Percentiles rank a stretch among this genome's conserved stretches.
phyloP scores from a whole-genome alignment of 805 yeast genomes.

The Saturnispora saitoi region DNA sequence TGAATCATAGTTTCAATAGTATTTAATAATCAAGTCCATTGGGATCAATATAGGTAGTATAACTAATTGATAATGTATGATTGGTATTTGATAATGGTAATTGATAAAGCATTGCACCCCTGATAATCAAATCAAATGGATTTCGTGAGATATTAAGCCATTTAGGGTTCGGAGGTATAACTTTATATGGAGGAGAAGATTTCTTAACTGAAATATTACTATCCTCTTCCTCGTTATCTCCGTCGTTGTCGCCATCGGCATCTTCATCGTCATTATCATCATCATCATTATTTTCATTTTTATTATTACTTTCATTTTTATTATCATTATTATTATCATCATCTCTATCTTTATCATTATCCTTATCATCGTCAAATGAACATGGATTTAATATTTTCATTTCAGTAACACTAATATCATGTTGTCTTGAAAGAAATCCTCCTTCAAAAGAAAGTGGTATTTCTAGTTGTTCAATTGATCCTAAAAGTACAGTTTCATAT shows the following conservation, averaged over 20 bases:
- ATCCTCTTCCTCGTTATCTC: constrained; percentile 9
- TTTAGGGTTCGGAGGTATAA: constrained; percentile 30
- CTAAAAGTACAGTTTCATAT: constrained; percentile 57
- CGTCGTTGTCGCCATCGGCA: constrained; percentile 12
- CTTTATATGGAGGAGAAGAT: not conserved
- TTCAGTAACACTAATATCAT: constrained; percentile 53
- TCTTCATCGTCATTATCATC: not conserved
- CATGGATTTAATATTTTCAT: constrained; percentile 73
- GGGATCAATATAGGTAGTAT: constrained; percentile 51
- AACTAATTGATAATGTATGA: constrained; percentile 54
- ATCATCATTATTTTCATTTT: constrained; percentile 15
- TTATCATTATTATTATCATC: constrained; percentile 11
- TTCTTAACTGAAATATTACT: not conserved
- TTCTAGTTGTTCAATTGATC: constrained; percentile 58
- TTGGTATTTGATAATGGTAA: constrained; percentile 52
- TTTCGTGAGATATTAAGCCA: constrained; percentile 71
- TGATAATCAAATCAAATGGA: constrained; percentile 77
- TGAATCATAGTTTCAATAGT: not conserved
- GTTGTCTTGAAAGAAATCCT: constrained; percentile 59
- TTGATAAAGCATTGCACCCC: constrained; percentile 74
- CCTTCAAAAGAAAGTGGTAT: constrained; percentile 70
- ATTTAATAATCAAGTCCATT: not conserved
- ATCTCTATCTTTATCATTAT: constrained; percentile 14
- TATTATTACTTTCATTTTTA: too few relatives aligned
- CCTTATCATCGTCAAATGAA: constrained; percentile 22